Conservation (phyloP, 2,329 filamentous ascomycete species). For the Arthrobotrys sphaeroides region DNA sequence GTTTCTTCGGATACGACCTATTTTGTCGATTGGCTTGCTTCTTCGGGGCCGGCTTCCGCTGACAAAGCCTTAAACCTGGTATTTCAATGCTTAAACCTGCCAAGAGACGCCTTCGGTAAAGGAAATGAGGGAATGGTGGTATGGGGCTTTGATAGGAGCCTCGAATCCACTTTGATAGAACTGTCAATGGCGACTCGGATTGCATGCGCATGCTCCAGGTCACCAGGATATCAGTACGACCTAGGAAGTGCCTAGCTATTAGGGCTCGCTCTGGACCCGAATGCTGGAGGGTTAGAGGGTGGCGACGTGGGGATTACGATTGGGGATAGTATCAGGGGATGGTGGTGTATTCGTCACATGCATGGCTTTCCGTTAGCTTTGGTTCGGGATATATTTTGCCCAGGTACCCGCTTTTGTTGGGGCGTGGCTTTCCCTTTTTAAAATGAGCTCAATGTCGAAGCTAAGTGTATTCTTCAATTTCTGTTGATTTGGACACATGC, state of each 20-base stretch:
- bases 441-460: neutral
- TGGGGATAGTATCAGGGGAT: neutral
- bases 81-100: neutral
- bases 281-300: too few species aligned
- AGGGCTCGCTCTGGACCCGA: too few species aligned
- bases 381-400: neutral
- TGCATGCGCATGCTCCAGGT: neutral
- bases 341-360: slow-evolving; percentile 10
- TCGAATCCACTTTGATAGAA: neutral
- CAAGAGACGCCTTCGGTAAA: neutral
- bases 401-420: slow-evolving; percentile 37
- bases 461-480: neutral
- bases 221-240: too few species aligned
- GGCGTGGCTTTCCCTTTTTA: neutral
- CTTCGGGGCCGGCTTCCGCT: neutral
- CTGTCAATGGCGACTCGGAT: too few species aligned
- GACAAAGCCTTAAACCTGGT: neutral
- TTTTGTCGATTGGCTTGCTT: neutral
- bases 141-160: neutral
- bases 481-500: slow-evolving; percentile 30
- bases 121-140: too few species aligned
- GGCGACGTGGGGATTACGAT: neutral
- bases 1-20: neutral
- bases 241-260: too few species aligned
- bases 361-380: neutral